Evolutionary conservation across 2,329 filamentous ascomycete species (phyloP).

Genomic region (Xylariales sp.): DNA sequence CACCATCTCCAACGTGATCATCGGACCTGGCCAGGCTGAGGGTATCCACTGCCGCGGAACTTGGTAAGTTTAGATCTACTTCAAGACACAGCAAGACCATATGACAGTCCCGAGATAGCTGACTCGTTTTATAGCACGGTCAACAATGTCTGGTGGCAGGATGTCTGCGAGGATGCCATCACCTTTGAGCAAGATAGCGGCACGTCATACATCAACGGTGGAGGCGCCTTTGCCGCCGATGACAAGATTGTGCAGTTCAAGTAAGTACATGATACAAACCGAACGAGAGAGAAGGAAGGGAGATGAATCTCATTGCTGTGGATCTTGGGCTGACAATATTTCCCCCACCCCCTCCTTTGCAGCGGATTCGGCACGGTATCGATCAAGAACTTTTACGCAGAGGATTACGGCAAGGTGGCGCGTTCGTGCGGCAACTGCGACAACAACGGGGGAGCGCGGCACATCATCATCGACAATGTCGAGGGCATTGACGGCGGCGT

Average conservation of each 20-base stretch:
- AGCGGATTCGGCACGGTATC: slow-evolving; percentile 31
- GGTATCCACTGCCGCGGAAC: slow-evolving; percentile 46
- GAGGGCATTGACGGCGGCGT: slow-evolving; percentile 34
- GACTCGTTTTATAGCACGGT: slow-evolving; percentile 14
- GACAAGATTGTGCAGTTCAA: slow-evolving; percentile 40
- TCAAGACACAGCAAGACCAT: slow-evolving; percentile 14
- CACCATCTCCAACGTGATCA: slow-evolving; percentile 48
- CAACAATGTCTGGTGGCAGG: slow-evolving; percentile 31
- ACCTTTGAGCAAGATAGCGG: slow-evolving; percentile 33
- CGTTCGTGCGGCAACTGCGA: slow-evolving; percentile 47
- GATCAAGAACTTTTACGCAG: slow-evolving; percentile 35
- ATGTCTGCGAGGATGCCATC: slow-evolving; percentile 32
- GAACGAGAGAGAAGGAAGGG: too few species aligned
- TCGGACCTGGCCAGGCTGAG: slow-evolving; percentile 45
- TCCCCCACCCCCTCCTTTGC: background rate
- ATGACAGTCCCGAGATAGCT: background rate
- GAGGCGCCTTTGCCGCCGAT: slow-evolving; percentile 34
- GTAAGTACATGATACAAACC: background rate
- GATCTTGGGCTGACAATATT: background rate
- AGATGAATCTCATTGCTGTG: too few species aligned
- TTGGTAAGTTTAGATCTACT: slow-evolving; percentile 24
- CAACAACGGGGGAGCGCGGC: slow-evolving; percentile 30
- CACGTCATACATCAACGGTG: slow-evolving; percentile 36
- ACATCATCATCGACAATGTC: slow-evolving; percentile 39
- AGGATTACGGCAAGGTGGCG: slow-evolving; percentile 42